phyloP scores from a whole-genome alignment of 2,329 filamentous ascomycete genomes.

The Talaromyces sp. region DNA sequence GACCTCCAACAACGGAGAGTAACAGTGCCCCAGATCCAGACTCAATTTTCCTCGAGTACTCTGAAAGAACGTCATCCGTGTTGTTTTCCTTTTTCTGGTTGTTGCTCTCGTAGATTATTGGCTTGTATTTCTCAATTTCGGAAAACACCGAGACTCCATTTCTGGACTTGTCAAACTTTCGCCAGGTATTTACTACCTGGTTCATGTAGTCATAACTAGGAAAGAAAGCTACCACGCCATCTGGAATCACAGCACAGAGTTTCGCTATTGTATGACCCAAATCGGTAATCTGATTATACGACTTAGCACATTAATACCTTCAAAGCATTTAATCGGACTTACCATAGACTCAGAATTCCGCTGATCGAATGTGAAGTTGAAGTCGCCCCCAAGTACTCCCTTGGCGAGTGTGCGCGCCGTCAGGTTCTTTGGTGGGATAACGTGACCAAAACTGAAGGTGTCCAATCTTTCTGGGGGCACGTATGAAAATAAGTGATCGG shows the following conservation, averaged over 20 bases:
- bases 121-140: constrained; percentile 33
- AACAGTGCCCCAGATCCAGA: constrained; percentile 67
- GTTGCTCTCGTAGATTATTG: constrained; percentile 52
- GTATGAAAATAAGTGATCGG: constrained; percentile 77
- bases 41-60: constrained; percentile 68
- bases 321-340: constrained; percentile 17
- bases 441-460: constrained; percentile 89
- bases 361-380: constrained; percentile 85
- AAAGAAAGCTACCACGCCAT: constrained; percentile 92
- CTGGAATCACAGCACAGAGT: constrained; percentile 70
- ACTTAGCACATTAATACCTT: constrained; percentile 11
- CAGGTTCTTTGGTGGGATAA: constrained; percentile 79
- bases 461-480: constrained; percentile 61
- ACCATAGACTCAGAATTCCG: constrained; percentile 65
- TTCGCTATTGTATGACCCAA: constrained; percentile 71
- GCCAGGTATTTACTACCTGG: constrained; percentile 64
- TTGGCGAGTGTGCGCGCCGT: constrained; percentile 67
- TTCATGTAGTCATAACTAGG: constrained; percentile 90
- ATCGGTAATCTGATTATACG: constrained; percentile 54
- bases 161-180: constrained; percentile 34
- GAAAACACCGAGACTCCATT: constrained; percentile 29
- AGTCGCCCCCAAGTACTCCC: constrained; percentile 50
- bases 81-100: constrained; percentile 36
- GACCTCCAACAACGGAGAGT: constrained; percentile 87
- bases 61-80: constrained; percentile 66